A percentile compares a stretch with the other conserved stretches of the same genome.
Conservation (phyloP, 352 stramenopile genomes). For the Globisporangium perplexum region DNA sequence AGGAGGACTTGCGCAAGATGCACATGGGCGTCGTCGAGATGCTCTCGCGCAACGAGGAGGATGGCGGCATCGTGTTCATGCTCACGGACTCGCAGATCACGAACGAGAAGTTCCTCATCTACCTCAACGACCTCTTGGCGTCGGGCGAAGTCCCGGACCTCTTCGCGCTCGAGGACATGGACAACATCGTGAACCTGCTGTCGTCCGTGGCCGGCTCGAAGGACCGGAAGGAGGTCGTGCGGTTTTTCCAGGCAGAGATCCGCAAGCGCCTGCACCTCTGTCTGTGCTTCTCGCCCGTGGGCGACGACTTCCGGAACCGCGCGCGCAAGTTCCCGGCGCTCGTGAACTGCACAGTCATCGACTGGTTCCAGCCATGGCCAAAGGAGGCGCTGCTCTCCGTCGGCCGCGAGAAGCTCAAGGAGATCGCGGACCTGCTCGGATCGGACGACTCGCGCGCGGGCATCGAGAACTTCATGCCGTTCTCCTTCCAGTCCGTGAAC, state of each 20-base stretch:
- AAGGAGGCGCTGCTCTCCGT: slow-evolving; percentile 92
- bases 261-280: slow-evolving; percentile 94
- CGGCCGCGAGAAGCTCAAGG: slow-evolving; percentile 82
- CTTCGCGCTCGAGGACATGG: slow-evolving; percentile 92
- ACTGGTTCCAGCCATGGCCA: slow-evolving; percentile 94
- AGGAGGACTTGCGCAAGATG: slow-evolving; percentile 95
- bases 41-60: slow-evolving; percentile 75
- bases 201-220: slow-evolving; percentile 72
- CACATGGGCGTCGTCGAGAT: slow-evolving; percentile 93
- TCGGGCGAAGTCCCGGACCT: slow-evolving; percentile 93
- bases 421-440: slow-evolving; percentile 81
- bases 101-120: slow-evolving; percentile 96
- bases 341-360: slow-evolving; percentile 95
- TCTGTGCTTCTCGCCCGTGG: slow-evolving; percentile 93
- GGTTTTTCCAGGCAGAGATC: slow-evolving; percentile 94
- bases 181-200: slow-evolving; percentile 90
- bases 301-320: slow-evolving; percentile 93
- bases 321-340: slow-evolving; percentile 94
- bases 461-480: slow-evolving; percentile 96
- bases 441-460: slow-evolving; percentile 67
- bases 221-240: slow-evolving; percentile 90
- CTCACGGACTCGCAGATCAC: slow-evolving; percentile 95
- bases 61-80: slow-evolving; percentile 91
- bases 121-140: slow-evolving; percentile 94
- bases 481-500: slow-evolving; percentile 94